Percentiles rank a stretch among this genome's conserved stretches.
These are phyloP conservation scores for Aspergillus clavatus DNA, from an alignment of 2,329 filamentous ascomycete genomes.

Conservation along the genomic window DNA sequence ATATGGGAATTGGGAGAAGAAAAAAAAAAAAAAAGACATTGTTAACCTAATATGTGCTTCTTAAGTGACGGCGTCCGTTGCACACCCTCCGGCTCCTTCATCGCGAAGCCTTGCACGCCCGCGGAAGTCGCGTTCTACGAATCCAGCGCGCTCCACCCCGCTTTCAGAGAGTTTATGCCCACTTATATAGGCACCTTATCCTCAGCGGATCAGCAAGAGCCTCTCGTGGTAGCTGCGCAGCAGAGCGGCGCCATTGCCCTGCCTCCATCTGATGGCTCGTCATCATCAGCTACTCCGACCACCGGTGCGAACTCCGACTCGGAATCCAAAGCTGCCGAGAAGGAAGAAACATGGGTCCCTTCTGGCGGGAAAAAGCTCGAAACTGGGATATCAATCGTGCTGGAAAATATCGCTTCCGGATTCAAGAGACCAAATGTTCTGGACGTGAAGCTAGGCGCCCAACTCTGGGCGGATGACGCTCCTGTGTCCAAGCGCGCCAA, in stretches of 20 bases:
- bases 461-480: conserved; percentile 75
- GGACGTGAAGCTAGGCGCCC: conserved; percentile 83
- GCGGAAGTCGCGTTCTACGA: conserved; percentile 90
- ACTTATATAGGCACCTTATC: conserved; percentile 74
- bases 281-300: conserved; percentile 16
- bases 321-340: conserved; percentile 13
- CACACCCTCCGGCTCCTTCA: conserved; percentile 73
- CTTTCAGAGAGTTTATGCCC: conserved; percentile 77
- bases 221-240: conserved; percentile 42
- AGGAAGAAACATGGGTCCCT: conserved; percentile 39
- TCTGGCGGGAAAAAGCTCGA: conserved; percentile 61
- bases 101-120: conserved; percentile 89
- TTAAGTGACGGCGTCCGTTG: conserved; percentile 85
- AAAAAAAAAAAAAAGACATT: too few relatives aligned
- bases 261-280: conserved; percentile 19
- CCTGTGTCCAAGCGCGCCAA: conserved; percentile 53
- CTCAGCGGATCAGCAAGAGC: conserved; percentile 53
- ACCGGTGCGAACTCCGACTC: conserved; percentile 1
- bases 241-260: conserved; percentile 38
- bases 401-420: conserved; percentile 77
- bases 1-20: too few relatives aligned
- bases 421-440: conserved; percentile 84
- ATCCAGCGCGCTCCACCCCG: conserved; percentile 61
- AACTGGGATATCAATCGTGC: conserved; percentile 74
- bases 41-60: conserved; percentile 2